A percentile compares a stretch with the other conserved stretches of the same genome.
Evolutionary conservation across 208 protist genomes (phyloP).

Genomic region (Trypanosoma vivax): DNA sequence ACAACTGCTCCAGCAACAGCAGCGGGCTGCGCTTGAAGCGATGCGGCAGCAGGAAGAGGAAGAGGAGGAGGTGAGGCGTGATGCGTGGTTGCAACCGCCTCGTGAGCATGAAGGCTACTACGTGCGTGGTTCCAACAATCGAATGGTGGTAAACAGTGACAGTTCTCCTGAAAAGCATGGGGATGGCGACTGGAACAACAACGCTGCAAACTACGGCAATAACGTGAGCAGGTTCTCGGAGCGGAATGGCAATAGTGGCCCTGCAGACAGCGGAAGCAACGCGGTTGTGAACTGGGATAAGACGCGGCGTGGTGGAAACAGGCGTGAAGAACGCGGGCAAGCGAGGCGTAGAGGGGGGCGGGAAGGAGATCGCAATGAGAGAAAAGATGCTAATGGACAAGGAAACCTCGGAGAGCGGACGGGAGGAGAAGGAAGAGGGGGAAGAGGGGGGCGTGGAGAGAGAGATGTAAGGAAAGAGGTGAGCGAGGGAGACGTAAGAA

Average conservation of each 20-base stretch:
- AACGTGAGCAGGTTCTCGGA: too few relatives aligned
- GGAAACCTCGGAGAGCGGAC: not conserved
- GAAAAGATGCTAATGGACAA: conserved; percentile 1
- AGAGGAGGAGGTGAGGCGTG: too few relatives aligned
- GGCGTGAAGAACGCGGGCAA: not conserved
- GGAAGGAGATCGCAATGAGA: conserved; percentile 10
- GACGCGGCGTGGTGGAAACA: not conserved
- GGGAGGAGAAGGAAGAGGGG: not conserved
- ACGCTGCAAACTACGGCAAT: too few relatives aligned
- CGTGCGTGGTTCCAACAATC: too few relatives aligned
- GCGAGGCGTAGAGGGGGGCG: not conserved
- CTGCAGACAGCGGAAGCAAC: not conserved
- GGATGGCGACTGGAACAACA: too few relatives aligned
- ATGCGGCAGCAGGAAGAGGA: conserved; percentile 23
- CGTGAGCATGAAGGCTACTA: too few relatives aligned
- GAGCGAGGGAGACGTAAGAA: not conserved
- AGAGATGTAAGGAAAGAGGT: not conserved
- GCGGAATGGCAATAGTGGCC: too few relatives aligned
- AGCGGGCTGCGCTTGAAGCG: conserved; percentile 23
- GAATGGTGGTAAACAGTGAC: too few relatives aligned
- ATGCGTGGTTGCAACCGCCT: too few relatives aligned
- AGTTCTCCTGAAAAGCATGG: too few relatives aligned
- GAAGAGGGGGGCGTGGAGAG: not conserved
- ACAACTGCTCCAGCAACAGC: conserved; percentile 6
- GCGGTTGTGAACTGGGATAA: not conserved